Conservation (phyloP, 2,329 filamentous ascomycete genomes). For the Metarhizium robertsii region DNA sequence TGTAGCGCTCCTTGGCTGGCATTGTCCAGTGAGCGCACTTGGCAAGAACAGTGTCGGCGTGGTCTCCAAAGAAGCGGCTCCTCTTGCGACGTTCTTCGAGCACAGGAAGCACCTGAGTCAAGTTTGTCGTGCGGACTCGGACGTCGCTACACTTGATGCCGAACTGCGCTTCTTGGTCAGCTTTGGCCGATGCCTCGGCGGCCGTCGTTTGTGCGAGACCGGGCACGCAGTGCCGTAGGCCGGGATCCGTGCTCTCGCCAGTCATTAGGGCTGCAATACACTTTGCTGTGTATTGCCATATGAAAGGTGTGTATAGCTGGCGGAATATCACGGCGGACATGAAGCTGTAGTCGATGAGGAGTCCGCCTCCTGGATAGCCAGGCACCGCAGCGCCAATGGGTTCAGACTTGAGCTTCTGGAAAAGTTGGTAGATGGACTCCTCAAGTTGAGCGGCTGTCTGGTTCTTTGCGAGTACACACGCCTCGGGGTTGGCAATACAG, state of each 20-base stretch:
- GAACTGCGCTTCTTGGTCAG: not conserved
- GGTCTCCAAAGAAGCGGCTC: slow-evolving; percentile 20
- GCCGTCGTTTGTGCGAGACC: not conserved
- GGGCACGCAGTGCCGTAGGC: not conserved
- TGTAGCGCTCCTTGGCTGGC: slow-evolving; percentile 25
- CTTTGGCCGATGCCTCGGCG: not conserved
- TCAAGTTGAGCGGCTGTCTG: slow-evolving; percentile 15
- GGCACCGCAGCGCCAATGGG: slow-evolving; percentile 9
- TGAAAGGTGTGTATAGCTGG: not conserved
- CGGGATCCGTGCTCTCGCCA: not conserved
- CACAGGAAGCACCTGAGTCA: slow-evolving; percentile 18
- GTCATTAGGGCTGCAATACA: not conserved
- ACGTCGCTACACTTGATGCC: slow-evolving; percentile 28
- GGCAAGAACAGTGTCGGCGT: slow-evolving; percentile 8
- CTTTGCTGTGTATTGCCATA: slow-evolving; percentile 2
- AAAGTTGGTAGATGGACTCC: slow-evolving; percentile 11
- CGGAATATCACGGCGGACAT: not conserved
- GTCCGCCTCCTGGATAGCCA: not conserved
- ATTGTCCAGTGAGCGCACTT: slow-evolving; percentile 29
- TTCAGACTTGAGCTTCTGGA: slow-evolving; percentile 14
- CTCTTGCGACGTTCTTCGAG: slow-evolving; percentile 13
- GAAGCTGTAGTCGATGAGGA: slow-evolving; percentile 2
- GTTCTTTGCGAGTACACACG: slow-evolving; percentile 14
- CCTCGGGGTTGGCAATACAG: slow-evolving; percentile 13
- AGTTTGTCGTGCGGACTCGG: slow-evolving; percentile 12